These are phyloP conservation scores for Xylaria grammica DNA, from an alignment of 495 filamentous ascomycete species.

Conservation along the genomic window DNA sequence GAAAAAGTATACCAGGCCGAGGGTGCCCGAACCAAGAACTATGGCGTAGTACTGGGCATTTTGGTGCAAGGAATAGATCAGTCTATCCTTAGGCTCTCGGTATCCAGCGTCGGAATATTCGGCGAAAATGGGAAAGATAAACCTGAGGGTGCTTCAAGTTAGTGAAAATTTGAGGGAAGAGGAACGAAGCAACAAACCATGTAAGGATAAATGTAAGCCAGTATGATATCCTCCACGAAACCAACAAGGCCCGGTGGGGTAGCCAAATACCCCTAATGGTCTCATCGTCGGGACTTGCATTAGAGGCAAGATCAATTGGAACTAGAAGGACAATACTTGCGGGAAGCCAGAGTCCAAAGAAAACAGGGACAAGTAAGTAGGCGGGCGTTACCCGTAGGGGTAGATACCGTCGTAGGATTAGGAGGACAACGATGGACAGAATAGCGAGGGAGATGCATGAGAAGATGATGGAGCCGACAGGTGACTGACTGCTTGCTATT, in stretches of 20 bases:
- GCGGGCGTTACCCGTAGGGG: slow-evolving; percentile 88
- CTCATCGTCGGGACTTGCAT: slow-evolving; percentile 68
- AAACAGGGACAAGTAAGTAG: slow-evolving; percentile 89
- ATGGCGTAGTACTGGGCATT: slow-evolving; percentile 90
- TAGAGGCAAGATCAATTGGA: slow-evolving; percentile 93
- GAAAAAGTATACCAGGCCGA: slow-evolving; percentile 85
- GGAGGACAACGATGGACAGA: slow-evolving; percentile 76
- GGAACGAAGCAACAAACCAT: slow-evolving; percentile 59
- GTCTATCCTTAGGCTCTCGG: slow-evolving; percentile 77
- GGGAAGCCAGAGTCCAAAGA: slow-evolving; percentile 90
- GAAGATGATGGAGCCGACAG: slow-evolving; percentile 74
- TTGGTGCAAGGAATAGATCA: slow-evolving; percentile 80
- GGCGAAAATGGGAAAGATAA: slow-evolving; percentile 89
- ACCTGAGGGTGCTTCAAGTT: slow-evolving; percentile 54
- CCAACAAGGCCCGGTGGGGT: slow-evolving; percentile 70
- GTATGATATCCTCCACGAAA: slow-evolving; percentile 92
- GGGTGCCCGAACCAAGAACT: slow-evolving; percentile 68
- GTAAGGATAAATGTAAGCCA: slow-evolving; percentile 96
- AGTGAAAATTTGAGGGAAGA: slow-evolving; percentile 18
- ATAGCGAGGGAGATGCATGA: slow-evolving; percentile 69
- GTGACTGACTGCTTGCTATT: slow-evolving; percentile 43
- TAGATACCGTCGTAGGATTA: slow-evolving; percentile 86
- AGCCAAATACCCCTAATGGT: slow-evolving; percentile 68
- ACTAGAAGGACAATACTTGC: slow-evolving; percentile 93
- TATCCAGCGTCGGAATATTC: slow-evolving; percentile 95